These are phyloP conservation scores for Neurospora sp. DNA, from an alignment of 495 filamentous ascomycete species.

Conservation along the genomic window DNA sequence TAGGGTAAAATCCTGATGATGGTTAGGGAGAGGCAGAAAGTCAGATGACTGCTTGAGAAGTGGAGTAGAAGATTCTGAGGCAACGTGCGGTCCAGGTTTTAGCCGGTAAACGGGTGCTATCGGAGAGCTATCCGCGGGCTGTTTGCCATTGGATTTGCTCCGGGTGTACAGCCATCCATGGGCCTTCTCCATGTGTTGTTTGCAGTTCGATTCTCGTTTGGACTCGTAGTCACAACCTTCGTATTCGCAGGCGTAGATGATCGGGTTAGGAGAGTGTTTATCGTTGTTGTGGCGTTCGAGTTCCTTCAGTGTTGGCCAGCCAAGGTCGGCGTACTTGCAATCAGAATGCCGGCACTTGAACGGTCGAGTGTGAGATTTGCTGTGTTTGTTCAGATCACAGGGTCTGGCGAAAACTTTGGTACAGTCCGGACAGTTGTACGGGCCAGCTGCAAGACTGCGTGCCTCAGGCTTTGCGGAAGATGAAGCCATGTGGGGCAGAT, in stretches of 20 bases:
- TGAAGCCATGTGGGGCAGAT: constrained; percentile 4
- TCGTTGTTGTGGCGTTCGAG: constrained; percentile 89
- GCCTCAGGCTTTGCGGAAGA: constrained; percentile 9
- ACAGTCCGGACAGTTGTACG: constrained; percentile 40
- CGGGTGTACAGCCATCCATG: constrained; percentile 82
- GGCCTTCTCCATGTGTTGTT: constrained; percentile 98
- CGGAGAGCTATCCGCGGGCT: not conserved
- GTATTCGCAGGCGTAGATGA: constrained; percentile 65
- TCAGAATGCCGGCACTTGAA: constrained; percentile 70
- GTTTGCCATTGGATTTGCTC: constrained; percentile 68
- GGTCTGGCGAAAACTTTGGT: constrained; percentile 78
- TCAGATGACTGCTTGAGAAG: not conserved
- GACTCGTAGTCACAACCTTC: constrained; percentile 80
- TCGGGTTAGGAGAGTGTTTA: constrained; percentile 69
- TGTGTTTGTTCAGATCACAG: constrained; percentile 89
- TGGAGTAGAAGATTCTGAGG: not conserved
- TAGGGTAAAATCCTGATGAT: constrained; percentile 15
- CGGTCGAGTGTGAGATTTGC: constrained; percentile 90
- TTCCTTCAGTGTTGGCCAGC: constrained; percentile 96
- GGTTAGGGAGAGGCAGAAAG: not conserved
- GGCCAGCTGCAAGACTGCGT: not conserved
- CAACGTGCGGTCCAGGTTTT: not conserved
- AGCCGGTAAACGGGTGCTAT: not conserved
- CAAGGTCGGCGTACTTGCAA: constrained; percentile 76
- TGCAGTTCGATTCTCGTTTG: constrained; percentile 94